A percentile compares a stretch with the other conserved stretches of the same genome.
Conservation (phyloP, 805 yeast genomes). For the Wickerhamiella australiensis region DNA sequence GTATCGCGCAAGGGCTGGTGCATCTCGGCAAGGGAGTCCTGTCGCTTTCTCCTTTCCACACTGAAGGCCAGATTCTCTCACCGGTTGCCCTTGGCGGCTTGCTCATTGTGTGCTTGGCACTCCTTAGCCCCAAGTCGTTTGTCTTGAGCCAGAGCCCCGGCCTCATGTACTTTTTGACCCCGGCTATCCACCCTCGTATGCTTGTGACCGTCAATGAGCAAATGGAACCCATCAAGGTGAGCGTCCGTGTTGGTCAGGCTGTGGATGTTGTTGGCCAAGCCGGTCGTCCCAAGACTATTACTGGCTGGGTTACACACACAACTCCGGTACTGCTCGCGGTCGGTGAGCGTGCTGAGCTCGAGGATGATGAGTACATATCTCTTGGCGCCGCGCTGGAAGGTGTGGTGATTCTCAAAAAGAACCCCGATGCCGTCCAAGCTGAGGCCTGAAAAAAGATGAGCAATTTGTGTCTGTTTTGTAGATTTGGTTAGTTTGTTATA, state of each 20-base stretch:
- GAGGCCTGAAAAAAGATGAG: neutral
- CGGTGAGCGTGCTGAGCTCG: constrained; percentile 96
- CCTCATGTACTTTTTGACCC: constrained; percentile 70
- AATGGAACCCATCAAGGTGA: constrained; percentile 83
- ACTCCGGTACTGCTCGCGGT: constrained; percentile 89
- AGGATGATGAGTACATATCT: constrained; percentile 83
- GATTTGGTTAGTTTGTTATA: neutral
- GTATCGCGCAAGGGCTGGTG: constrained; percentile 89
- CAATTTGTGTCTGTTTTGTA: constrained; percentile 21
- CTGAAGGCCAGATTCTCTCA: constrained; percentile 75
- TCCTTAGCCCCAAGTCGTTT: constrained; percentile 75
- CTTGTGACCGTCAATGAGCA: constrained; percentile 85
- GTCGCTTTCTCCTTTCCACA: constrained; percentile 77
- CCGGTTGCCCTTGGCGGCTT: constrained; percentile 84
- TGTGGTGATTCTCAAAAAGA: constrained; percentile 80
- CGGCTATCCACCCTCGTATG: constrained; percentile 87
- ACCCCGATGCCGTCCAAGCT: constrained; percentile 40
- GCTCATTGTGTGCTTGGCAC: constrained; percentile 68
- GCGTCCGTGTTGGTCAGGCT: constrained; percentile 97
- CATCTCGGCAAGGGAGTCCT: constrained; percentile 95
- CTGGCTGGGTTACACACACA: constrained; percentile 99
- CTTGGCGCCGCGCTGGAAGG: constrained; percentile 80
- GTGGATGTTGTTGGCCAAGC: constrained; percentile 99
- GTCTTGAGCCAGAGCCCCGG: constrained; percentile 65
- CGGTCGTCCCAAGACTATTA: constrained; percentile 95